Conservation (phyloP, 2,329 filamentous ascomycete species). For the Beauveria sp. region DNA sequence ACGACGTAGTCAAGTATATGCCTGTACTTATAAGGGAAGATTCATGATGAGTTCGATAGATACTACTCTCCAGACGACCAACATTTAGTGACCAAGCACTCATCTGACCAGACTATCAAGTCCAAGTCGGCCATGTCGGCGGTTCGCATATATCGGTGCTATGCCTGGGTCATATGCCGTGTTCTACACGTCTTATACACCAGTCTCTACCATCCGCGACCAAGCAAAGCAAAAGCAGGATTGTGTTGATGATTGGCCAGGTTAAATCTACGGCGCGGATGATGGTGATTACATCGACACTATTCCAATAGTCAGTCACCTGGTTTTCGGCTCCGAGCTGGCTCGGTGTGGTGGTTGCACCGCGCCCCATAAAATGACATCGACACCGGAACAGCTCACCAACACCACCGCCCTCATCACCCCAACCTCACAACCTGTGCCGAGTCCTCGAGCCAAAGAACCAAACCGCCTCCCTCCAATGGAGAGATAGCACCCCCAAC, state of each 20-base stretch:
- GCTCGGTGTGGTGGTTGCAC: neutral
- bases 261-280: neutral
- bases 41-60: too few species aligned
- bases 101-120: neutral
- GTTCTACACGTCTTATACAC: too few species aligned
- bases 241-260: neutral
- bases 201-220: too few species aligned
- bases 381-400: neutral
- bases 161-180: neutral
- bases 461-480: neutral
- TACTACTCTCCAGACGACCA: too few species aligned
- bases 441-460: neutral
- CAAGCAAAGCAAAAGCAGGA: neutral
- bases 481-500: neutral
- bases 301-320: neutral
- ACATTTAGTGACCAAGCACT: neutral
- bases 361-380: conserved; percentile 10
- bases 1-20: neutral
- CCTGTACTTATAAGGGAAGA: too few species aligned
- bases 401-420: neutral
- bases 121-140: neutral
- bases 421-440: neutral
- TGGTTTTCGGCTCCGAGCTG: neutral
- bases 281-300: neutral
- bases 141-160: neutral